Evolutionary conservation across 1,284 basidiomycete genomes (phyloP), one percentile per base, ranked within the genome.

Genomic region (Austropuccinia psidii): DNA sequence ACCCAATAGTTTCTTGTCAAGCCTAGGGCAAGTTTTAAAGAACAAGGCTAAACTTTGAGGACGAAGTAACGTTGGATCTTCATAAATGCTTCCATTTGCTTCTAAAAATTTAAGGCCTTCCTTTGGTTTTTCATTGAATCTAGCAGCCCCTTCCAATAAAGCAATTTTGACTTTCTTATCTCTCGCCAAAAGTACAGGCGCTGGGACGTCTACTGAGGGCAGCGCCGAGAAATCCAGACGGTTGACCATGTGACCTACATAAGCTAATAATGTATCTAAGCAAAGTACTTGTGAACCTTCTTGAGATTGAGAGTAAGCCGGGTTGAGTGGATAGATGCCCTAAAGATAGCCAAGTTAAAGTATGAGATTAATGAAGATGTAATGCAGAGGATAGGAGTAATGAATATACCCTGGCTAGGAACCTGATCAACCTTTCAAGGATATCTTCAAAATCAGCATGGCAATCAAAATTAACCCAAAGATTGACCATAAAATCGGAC

Each of bases 121-220:
- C 82, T 96, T 98, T 0, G 96, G 95, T 82, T 98, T 98, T n/a
- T 85, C 82, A 79, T 98, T 99, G 84, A 98, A 99, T 58, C 88
- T 87, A 0, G 87, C 83, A 1, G 93, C 91, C 8, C 93, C 95
- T 0, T 88, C 86, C 57, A 96, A 83, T 29, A 97, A 87, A 13
- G 94, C 83, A 52, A 89, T 88, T 82, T 99, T 99, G 78, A 87
- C 87, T 0, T 89, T 88, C 81, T 98, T 98, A 24, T 85, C 85
- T 66, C 85, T 84, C 49, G 87, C 83, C 37, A 98, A 85, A 19
- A 85, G 83, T 6, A 88, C 86, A 2, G 86, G 82, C 4, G 83
- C 79, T 17, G 85, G 84, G 73, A 85, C 84, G n/a, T 79, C 78
- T 58, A 72, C 74, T 61, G 64, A 65, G 45, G 62, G 76, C 64